These are phyloP conservation scores for Magnaporthiopsis incrustans DNA, from an alignment of 2,329 filamentous ascomycete species.

Conservation along the genomic window DNA sequence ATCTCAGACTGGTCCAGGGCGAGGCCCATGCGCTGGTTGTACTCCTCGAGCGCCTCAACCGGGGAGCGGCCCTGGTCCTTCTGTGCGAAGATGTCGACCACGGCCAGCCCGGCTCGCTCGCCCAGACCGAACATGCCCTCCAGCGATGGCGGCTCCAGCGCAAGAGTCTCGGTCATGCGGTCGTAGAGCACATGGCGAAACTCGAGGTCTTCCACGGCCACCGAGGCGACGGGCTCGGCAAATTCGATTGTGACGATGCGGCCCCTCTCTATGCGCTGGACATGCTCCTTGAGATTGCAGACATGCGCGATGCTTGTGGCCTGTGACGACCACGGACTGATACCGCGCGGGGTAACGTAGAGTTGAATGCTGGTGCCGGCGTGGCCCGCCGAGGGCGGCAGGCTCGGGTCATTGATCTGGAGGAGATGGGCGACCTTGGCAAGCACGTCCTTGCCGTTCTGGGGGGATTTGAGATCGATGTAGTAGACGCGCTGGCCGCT, in stretches of 20 bases:
- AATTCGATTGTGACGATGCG: constrained; percentile 65
- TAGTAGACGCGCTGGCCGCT: constrained; percentile 58
- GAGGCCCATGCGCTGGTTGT: constrained; percentile 77
- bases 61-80: constrained; percentile 48
- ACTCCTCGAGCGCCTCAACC: constrained; percentile 65
- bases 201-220: constrained; percentile 39
- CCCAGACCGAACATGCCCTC: constrained; percentile 71
- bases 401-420: constrained; percentile 26
- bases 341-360: constrained; percentile 74
- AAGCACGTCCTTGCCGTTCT: constrained; percentile 28
- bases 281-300: constrained; percentile 65
- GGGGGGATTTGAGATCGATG: constrained; percentile 45
- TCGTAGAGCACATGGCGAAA: constrained; percentile 74
- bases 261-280: constrained; percentile 79
- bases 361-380: constrained; percentile 37
- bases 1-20: constrained; percentile 85
- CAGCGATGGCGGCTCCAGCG: constrained; percentile 58
- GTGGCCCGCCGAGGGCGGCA: constrained; percentile 20
- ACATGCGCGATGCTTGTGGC: constrained; percentile 91
- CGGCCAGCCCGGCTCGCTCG: constrained; percentile 54
- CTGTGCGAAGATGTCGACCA: constrained; percentile 62
- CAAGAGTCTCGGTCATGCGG: constrained; percentile 88
- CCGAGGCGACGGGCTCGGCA: constrained; percentile 38
- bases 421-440: constrained; percentile 39
- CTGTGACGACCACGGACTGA: constrained; percentile 96